Evolutionary conservation across 2,329 filamentous ascomycete genomes (phyloP).

Genomic region (Colletotrichum endophyticum): DNA sequence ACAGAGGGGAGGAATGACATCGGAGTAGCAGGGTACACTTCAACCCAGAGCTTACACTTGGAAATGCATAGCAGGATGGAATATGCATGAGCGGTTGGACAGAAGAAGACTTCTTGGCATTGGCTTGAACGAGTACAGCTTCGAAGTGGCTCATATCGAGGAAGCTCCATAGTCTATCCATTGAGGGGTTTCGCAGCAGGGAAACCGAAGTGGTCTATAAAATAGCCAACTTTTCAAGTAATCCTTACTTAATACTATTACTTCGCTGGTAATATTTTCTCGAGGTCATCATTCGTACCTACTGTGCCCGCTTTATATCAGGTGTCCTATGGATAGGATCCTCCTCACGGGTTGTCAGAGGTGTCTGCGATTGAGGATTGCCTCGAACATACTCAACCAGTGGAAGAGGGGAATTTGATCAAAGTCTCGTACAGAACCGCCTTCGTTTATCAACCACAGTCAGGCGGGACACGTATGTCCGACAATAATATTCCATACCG

Average conservation of each 20-base stretch:
- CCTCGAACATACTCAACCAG: no score
- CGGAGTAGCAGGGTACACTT: no score
- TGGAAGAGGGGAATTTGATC: no score
- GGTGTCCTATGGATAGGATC: not conserved
- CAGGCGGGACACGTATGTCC: not conserved
- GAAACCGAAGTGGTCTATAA: not conserved
- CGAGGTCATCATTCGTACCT: not conserved
- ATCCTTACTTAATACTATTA: not conserved
- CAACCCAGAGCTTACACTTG: not conserved
- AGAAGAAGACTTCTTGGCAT: not conserved
- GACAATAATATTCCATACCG: not conserved
- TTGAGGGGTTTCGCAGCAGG: not conserved
- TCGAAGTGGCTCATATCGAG: not conserved
- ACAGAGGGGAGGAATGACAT: not conserved
- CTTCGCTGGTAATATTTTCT: not conserved
- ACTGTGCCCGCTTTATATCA: not conserved
- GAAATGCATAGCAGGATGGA: not conserved
- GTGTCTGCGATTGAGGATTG: no score
- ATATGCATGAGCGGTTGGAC: not conserved
- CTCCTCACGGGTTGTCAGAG: no score
- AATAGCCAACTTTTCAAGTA: not conserved
- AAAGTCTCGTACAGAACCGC: not conserved
- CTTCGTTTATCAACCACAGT: not conserved
- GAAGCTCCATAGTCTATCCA: no score
- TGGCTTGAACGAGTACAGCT: not conserved